These are phyloP conservation scores for Syncephalastrum monosporum DNA, from an alignment of 371 early-diverging fungal genomes.

Conservation along the genomic window DNA sequence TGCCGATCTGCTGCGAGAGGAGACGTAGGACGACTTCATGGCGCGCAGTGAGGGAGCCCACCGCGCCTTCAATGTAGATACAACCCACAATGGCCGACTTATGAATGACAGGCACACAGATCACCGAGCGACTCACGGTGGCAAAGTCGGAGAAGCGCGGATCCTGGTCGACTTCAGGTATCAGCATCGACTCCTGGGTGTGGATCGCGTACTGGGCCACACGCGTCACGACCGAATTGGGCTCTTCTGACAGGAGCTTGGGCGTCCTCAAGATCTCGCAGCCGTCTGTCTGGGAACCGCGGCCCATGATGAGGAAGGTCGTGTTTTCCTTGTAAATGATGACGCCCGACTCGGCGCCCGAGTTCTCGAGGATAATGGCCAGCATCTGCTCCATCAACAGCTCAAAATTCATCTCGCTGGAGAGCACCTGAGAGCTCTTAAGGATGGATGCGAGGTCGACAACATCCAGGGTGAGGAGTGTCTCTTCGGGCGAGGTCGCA, in stretches of 20 bases:
- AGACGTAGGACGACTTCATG: slow-evolving; percentile 53
- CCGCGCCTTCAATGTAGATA: slow-evolving; percentile 57
- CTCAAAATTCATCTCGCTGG: slow-evolving; percentile 58
- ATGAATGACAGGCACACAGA: slow-evolving; percentile 59
- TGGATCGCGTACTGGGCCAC: slow-evolving; percentile 44
- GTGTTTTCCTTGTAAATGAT: slow-evolving; percentile 48
- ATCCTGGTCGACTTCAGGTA: slow-evolving; percentile 40
- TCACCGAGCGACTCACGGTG: slow-evolving; percentile 41
- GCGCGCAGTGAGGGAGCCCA: slow-evolving; percentile 50
- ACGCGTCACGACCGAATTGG: slow-evolving; percentile 35
- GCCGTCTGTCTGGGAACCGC: slow-evolving; percentile 38
- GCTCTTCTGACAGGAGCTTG: slow-evolving; percentile 34
- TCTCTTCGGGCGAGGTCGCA: slow-evolving; percentile 34
- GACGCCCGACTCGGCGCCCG: slow-evolving; percentile 48
- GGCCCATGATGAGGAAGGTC: slow-evolving; percentile 38
- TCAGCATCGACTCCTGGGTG: slow-evolving; percentile 36
- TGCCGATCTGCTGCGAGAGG: slow-evolving; percentile 59
- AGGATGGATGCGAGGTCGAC: slow-evolving; percentile 49
- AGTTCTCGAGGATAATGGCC: slow-evolving; percentile 49
- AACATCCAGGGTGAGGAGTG: slow-evolving; percentile 40
- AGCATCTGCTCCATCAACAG: slow-evolving; percentile 50
- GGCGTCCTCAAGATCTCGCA: slow-evolving; percentile 41
- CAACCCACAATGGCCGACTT: slow-evolving; percentile 57
- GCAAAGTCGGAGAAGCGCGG: slow-evolving; percentile 40
- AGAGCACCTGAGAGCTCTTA: slow-evolving; percentile 51